These are phyloP conservation scores for Ophiorrhiza pumila DNA, from an alignment of 257 asterid species.

Conservation along the genomic window DNA sequence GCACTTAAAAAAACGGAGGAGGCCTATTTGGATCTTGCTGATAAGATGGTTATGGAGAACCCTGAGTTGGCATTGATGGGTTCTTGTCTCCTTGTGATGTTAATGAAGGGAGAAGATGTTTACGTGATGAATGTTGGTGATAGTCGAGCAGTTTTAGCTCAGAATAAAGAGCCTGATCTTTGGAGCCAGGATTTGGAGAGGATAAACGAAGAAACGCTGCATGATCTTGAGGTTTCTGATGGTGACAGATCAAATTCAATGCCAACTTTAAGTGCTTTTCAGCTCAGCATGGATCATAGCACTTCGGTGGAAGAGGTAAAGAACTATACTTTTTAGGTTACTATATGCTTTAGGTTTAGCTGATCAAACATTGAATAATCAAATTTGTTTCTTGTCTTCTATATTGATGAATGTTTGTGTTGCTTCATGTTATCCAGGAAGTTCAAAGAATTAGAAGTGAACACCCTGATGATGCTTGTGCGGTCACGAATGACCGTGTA, in stretches of 20 bases:
- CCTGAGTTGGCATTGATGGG: constrained; percentile 99
- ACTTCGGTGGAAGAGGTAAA: constrained; percentile 79
- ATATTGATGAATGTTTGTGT: constrained; percentile 10
- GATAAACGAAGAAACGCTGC: constrained; percentile 75
- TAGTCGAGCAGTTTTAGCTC: constrained; percentile 88
- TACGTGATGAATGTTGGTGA: constrained; percentile 96
- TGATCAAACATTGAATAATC: neutral
- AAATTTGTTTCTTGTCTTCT: constrained; percentile 5
- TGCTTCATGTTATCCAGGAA: constrained; percentile 47
- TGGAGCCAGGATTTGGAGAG: constrained; percentile 97
- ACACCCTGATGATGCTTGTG: constrained; percentile 76
- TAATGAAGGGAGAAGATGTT: constrained; percentile 92
- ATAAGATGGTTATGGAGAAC: constrained; percentile 69
- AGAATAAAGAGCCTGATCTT: constrained; percentile 71
- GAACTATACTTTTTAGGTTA: neutral
- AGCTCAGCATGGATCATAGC: constrained; percentile 85
- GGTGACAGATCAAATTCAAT: constrained; percentile 34
- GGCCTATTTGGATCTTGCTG: constrained; percentile 74
- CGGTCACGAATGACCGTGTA: constrained; percentile 75
- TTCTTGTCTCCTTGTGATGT: constrained; percentile 89
- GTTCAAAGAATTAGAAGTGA: constrained; percentile 65
- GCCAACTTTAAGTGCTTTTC: constrained; percentile 62
- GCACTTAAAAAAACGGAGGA: constrained; percentile 85
- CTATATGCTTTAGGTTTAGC: neutral
- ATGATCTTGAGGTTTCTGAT: constrained; percentile 71